phyloP scores from a whole-genome alignment of 306 rosid species.

The Prunus fruticosa region DNA sequence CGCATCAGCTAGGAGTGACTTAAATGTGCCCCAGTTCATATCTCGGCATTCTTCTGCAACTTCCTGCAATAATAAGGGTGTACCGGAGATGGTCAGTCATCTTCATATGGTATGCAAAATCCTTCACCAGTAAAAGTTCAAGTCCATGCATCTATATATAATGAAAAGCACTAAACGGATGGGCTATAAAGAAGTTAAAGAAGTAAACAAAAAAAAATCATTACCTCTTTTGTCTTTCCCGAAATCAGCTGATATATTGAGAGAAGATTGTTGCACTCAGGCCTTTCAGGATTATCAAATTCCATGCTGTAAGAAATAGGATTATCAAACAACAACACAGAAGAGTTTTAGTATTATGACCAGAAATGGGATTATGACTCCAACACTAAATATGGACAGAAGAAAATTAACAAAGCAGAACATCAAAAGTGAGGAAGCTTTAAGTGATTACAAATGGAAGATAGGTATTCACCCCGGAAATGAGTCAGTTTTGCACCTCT shows the following conservation, averaged over 20 bases:
- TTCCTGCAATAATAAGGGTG: constrained; percentile 54
- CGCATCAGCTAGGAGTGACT: constrained; percentile 62
- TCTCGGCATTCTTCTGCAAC: constrained; percentile 66
- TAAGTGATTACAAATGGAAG: constrained; percentile 24
- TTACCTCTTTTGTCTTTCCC: constrained; percentile 85
- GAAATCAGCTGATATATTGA: constrained; percentile 80
- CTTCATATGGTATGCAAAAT: background rate
- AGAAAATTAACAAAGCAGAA: constrained; percentile 16
- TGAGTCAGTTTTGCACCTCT: constrained; percentile 97
- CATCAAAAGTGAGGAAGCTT: constrained; percentile 14
- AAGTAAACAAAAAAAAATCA: constrained; percentile 12
- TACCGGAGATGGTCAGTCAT: constrained; percentile 4
- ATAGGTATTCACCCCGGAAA: constrained; percentile 63
- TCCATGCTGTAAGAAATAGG: constrained; percentile 64
- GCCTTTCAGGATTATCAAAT: constrained; percentile 87
- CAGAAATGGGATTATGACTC: constrained; percentile 1
- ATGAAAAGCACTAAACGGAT: background rate
- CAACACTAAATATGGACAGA: background rate
- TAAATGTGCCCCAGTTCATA: constrained; percentile 95
- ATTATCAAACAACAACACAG: constrained; percentile 16
- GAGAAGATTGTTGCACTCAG: constrained; percentile 94
- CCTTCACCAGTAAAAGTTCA: background rate
- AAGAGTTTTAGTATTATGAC: constrained; percentile 6
- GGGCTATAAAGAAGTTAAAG: no score
- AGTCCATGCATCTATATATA: background rate